These are phyloP conservation scores for Cicer cuneatum DNA, from an alignment of 306 rosid species.

Conservation along the genomic window DNA sequence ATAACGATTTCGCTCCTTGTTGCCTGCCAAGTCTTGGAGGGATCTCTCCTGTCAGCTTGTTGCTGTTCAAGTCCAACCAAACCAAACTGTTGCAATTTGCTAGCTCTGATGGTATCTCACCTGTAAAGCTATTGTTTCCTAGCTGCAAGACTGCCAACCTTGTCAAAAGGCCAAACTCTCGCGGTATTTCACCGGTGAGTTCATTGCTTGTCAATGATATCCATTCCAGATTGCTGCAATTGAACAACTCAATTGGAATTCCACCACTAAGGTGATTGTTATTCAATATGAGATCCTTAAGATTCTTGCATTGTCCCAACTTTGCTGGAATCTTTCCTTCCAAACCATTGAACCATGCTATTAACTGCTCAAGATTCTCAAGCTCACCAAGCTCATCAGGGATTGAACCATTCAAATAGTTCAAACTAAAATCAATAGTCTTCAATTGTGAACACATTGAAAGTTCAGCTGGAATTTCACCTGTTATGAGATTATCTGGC, in stretches of 20 bases:
- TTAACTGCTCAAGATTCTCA: conserved; percentile 78
- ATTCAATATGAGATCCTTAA: conserved; percentile 89
- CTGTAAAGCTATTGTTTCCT: conserved; percentile 85
- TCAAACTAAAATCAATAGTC: conserved; percentile 86
- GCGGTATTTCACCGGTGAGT: conserved; percentile 75
- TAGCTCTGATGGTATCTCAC: conserved; percentile 84
- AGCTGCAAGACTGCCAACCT: conserved; percentile 92
- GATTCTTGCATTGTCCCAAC: conserved; percentile 80
- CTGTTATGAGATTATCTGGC: conserved; percentile 82
- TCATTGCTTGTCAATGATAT: conserved; percentile 87
- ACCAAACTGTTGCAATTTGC: conserved; percentile 89
- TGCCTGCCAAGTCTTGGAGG: conserved; percentile 95
- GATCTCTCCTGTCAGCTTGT: conserved; percentile 92
- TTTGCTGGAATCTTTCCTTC: conserved; percentile 88
- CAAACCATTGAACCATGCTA: conserved; percentile 93
- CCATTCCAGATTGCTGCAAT: conserved; percentile 92
- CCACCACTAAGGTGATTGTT: conserved; percentile 74
- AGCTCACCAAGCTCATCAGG: conserved; percentile 92
- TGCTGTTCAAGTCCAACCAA: conserved; percentile 98
- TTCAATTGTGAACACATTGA: conserved; percentile 78
- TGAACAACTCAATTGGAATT: conserved; percentile 78
- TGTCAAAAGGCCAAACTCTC: conserved; percentile 75
- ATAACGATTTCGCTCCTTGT: conserved; percentile 78
- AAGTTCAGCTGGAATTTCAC: conserved; percentile 75
- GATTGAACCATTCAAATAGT: conserved; percentile 83